phyloP scores from a whole-genome alignment of 1,284 basidiomycete species.

The Sanguinoderma infundibulare region DNA sequence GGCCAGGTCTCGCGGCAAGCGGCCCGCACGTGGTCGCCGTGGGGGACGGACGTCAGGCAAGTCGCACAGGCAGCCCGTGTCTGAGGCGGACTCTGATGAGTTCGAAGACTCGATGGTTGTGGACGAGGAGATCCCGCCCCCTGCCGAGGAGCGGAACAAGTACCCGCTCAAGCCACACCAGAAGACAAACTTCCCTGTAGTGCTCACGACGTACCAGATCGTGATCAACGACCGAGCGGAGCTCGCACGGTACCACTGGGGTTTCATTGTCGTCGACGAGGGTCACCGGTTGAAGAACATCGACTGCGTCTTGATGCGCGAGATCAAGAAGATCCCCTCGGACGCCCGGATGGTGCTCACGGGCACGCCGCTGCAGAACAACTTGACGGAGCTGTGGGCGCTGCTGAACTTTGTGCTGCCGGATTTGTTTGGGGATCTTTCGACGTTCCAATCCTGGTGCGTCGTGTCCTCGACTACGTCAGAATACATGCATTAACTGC shows the following conservation, averaged over 20 bases:
- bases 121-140: conserved; percentile 15
- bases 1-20: conserved; percentile 11
- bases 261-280: conserved; percentile 96
- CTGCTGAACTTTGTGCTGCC: conserved; percentile 95
- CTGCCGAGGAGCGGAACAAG: conserved; percentile 17
- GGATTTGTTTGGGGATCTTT: conserved; percentile 89
- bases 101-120: conserved; percentile 22
- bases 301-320: conserved; percentile 87
- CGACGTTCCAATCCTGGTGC: conserved; percentile 91
- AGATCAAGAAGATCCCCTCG: conserved; percentile 87
- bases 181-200: conserved; percentile 67
- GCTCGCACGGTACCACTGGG: conserved; percentile 79
- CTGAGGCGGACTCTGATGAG: conserved; percentile 28
- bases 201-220: conserved; percentile 94
- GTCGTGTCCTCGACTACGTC: conserved; percentile 24
- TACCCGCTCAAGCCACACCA: conserved; percentile 32
- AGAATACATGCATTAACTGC: not conserved
- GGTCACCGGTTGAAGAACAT: conserved; percentile 95
- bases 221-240: conserved; percentile 82
- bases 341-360: conserved; percentile 93
- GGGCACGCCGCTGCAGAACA: conserved; percentile 94
- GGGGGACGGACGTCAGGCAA: conserved; percentile 22
- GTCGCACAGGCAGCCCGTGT: conserved; percentile 10
- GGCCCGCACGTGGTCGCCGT: conserved; percentile 21
- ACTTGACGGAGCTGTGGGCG: conserved; percentile 93